Evolutionary conservation across 192 early-diverging fungal species (phyloP).

Genomic region (Entomortierella beljakovae): DNA sequence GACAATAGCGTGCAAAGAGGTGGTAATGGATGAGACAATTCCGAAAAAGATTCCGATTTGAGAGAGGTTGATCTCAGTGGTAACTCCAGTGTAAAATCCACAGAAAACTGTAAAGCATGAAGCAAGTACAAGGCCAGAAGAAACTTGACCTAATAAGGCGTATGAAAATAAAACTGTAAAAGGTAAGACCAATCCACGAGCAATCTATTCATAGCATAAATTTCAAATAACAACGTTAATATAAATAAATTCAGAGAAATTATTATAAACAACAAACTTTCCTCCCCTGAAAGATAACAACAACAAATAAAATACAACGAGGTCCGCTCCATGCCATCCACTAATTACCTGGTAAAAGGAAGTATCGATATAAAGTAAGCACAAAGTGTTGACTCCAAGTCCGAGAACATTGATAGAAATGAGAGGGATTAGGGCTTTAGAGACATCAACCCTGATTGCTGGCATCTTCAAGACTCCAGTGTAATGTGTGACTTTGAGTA

Average conservation of each 20-base stretch:
- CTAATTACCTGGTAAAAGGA: conserved; percentile 66
- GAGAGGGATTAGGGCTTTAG: conserved; percentile 51
- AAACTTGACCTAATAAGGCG: conserved; percentile 52
- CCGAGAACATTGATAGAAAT: conserved; percentile 67
- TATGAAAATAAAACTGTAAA: conserved; percentile 63
- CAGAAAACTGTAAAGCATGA: conserved; percentile 61
- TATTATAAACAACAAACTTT: no score
- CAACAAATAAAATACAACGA: no score
- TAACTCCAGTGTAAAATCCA: conserved; percentile 66
- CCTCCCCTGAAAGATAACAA: no score
- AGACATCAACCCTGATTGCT: conserved; percentile 29
- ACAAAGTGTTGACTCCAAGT: conserved; percentile 67
- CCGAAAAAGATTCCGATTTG: conserved; percentile 61
- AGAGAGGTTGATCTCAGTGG: conserved; percentile 37
- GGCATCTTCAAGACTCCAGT: conserved; percentile 56
- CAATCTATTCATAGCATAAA: conserved; percentile 51
- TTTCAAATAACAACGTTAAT: neutral
- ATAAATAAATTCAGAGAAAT: no score
- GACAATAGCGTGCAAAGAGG: conserved; percentile 70
- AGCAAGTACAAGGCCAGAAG: conserved; percentile 40
- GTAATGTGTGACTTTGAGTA: conserved; percentile 40
- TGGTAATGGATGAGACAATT: conserved; percentile 61
- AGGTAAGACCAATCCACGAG: conserved; percentile 67
- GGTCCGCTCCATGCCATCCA: neutral
- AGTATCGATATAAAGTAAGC: conserved; percentile 69